These are phyloP conservation scores for Aureobasidium sp. DNA, from an alignment of 2,329 filamentous ascomycete genomes.

Conservation along the genomic window DNA sequence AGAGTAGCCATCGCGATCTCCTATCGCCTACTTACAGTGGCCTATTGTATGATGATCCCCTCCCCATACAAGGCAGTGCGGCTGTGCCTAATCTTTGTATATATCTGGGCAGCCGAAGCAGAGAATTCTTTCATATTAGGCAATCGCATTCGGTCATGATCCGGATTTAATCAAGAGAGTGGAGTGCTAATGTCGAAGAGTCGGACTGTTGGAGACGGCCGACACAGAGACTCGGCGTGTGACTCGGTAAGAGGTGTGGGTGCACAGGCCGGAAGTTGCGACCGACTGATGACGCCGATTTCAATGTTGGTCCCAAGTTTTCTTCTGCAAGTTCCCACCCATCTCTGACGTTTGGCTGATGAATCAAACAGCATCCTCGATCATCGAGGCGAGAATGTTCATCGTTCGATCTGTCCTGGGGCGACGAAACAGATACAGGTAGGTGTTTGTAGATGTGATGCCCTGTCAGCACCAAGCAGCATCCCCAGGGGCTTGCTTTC, in stretches of 20 bases:
- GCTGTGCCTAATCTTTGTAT: neutral
- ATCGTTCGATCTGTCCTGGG: neutral
- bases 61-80: neutral
- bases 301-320: neutral
- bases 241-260: neutral
- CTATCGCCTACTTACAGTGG: no score
- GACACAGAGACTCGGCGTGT: neutral
- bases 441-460: neutral
- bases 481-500: neutral
- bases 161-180: neutral
- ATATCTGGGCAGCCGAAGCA: no score
- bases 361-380: neutral
- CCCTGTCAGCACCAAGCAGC: neutral
- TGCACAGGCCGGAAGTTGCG: neutral
- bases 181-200: neutral
- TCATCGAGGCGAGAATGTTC: neutral
- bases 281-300: neutral
- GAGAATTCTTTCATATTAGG: neutral
- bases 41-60: no score
- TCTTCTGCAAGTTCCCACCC: neutral
- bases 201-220: no score
- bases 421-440: no score
- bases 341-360: neutral
- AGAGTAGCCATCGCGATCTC: neutral
- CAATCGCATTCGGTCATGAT: neutral